These are phyloP conservation scores for Arabidopsis arenosa DNA, from an alignment of 345 rosid species.

Conservation along the genomic window DNA sequence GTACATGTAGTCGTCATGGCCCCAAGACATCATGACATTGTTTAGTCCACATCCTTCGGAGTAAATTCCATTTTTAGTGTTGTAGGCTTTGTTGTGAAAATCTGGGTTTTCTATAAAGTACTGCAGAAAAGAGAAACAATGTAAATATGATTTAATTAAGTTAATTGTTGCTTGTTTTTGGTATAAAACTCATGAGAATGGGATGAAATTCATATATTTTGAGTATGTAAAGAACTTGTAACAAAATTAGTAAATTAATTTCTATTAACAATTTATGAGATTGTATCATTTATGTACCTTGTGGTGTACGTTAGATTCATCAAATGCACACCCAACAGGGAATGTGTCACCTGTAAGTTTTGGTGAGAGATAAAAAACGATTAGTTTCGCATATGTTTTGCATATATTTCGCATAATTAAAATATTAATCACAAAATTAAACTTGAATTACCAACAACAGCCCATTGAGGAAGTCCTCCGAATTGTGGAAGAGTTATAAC, in stretches of 20 bases:
- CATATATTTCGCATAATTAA: background rate
- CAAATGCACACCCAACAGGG: conserved; percentile 79
- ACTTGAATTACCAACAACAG: conserved; percentile 54
- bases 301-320: conserved; percentile 66
- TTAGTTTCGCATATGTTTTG: background rate
- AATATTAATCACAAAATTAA: background rate
- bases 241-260: background rate
- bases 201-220: background rate
- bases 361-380: background rate
- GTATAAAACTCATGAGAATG: background rate
- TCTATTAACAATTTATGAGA: background rate
- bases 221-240: too few relatives aligned
- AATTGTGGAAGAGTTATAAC: conserved; percentile 61
- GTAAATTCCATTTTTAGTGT: conserved; percentile 59
- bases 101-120: conserved; percentile 66
- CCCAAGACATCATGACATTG: conserved; percentile 53
- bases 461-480: conserved; percentile 69
- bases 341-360: conserved; percentile 65
- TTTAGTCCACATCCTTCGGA: conserved; percentile 61
- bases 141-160: background rate
- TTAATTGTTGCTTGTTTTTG: background rate
- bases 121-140: conserved; percentile 26
- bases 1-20: conserved; percentile 48
- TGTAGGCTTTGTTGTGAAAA: conserved; percentile 46
- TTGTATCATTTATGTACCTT: conserved; percentile 47